Evolutionary conservation across 305 asterid genomes (phyloP).

Genomic region (Fraxinus ornus): DNA sequence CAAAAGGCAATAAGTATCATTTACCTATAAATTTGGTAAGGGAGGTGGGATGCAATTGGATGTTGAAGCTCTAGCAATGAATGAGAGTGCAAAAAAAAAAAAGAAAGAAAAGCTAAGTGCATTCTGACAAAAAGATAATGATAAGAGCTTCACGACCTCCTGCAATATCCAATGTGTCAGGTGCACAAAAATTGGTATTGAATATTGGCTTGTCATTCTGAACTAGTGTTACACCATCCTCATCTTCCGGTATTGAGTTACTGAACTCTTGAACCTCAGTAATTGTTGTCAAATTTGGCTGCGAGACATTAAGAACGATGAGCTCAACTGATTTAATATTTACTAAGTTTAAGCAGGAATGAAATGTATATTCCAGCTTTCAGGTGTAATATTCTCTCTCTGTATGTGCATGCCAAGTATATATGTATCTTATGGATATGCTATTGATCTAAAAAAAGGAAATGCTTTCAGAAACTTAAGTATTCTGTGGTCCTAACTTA

Average conservation of each 20-base stretch:
- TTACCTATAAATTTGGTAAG: conserved; percentile 15
- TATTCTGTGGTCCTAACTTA: not conserved
- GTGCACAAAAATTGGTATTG: conserved; percentile 46
- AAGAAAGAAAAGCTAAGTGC: too few species aligned
- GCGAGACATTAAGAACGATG: conserved; percentile 34
- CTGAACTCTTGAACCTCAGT: conserved; percentile 22
- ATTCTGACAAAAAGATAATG: conserved; percentile 3
- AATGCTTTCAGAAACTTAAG: not conserved
- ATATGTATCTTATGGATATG: not conserved
- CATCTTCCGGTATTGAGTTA: conserved; percentile 35
- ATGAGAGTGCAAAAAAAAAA: not conserved
- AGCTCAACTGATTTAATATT: conserved; percentile 20
- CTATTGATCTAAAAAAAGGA: not conserved
- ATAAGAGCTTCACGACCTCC: conserved; percentile 45
- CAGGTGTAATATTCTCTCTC: conserved; percentile 5
- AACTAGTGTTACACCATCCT: conserved; percentile 32
- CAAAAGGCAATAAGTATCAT: conserved; percentile 19
- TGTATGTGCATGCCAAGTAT: too few species aligned
- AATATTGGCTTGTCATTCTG: not conserved
- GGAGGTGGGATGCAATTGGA: conserved; percentile 10
- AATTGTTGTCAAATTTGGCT: conserved; percentile 40
- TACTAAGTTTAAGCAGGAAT: not conserved
- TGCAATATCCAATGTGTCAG: conserved; percentile 59
- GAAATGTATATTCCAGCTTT: not conserved
- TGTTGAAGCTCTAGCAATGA: conserved; percentile 14